Conservation (phyloP, 73 alveolate genomes). For the Paramecium caudatum region DNA sequence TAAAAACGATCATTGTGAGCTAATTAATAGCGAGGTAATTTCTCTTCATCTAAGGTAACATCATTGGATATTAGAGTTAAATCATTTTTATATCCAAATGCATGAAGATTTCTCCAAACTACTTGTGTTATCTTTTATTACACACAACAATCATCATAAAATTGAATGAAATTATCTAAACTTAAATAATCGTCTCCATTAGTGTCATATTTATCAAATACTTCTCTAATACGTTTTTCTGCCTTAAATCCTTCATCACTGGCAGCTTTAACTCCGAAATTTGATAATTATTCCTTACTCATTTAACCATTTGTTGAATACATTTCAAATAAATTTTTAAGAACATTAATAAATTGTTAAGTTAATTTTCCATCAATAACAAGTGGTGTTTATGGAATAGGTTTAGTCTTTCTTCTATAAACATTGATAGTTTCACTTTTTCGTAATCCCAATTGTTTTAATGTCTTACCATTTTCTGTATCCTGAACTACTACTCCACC, state of each 20-base stretch:
- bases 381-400: conserved; percentile 65
- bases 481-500: conserved; percentile 82
- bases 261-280: conserved; percentile 83
- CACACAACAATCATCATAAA: conserved; percentile 78
- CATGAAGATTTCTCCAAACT: conserved; percentile 86
- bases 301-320: conserved; percentile 83
- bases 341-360: conserved; percentile 79
- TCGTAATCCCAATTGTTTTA: conserved; percentile 79
- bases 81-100: conserved; percentile 85
- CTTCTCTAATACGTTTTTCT: conserved; percentile 77
- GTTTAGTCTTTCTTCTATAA: conserved; percentile 25
- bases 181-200: conserved; percentile 81
- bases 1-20: conserved; percentile 83
- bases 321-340: conserved; percentile 79
- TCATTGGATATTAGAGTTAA: conserved; percentile 74
- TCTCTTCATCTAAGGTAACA: conserved; percentile 65
- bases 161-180: conserved; percentile 80
- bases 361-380: conserved; percentile 60
- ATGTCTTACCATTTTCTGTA: conserved; percentile 89
- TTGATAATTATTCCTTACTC: conserved; percentile 81
- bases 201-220: conserved; percentile 78
- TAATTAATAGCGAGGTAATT: conserved; percentile 86
- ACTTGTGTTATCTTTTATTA: conserved; percentile 73
- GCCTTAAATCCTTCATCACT: conserved; percentile 81
- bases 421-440: conserved; percentile 62